Percentiles rank a stretch among this genome's conserved stretches.
phyloP scores from a whole-genome alignment of 139 green algal genomes.

The Eudorina sp. region DNA sequence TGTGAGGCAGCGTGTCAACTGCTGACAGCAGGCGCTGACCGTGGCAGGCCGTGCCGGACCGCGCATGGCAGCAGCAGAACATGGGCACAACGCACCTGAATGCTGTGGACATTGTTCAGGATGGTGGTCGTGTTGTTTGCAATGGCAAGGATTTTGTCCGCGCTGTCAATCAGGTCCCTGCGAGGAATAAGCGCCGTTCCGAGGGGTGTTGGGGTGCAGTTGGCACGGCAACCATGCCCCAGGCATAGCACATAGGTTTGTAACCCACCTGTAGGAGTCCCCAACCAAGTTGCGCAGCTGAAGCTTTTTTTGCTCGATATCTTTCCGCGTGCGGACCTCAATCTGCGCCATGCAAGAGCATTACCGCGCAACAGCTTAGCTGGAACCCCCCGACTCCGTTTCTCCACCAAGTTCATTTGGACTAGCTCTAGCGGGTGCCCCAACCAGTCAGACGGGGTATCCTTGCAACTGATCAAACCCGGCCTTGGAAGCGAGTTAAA shows the following conservation, averaged over 20 bases:
- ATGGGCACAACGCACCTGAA: conserved; percentile 66
- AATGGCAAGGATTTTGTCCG: conserved; percentile 93
- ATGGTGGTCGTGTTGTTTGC: conserved; percentile 73
- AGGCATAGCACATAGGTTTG: not conserved
- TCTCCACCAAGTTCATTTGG: no score
- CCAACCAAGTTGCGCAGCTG: conserved; percentile 91
- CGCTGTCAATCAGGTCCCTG: conserved; percentile 94
- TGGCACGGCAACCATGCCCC: no score
- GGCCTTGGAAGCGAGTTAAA: not conserved
- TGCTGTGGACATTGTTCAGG: conserved; percentile 66
- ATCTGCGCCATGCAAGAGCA: conserved; percentile 71
- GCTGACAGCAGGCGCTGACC: no score
- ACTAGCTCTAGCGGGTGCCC: no score
- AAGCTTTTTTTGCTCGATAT: conserved; percentile 94
- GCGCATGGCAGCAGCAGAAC: no score
- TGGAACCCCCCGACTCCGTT: no score
- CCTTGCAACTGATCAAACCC: no score
- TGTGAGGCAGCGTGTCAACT: no score
- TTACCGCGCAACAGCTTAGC: not conserved
- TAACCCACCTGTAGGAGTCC: conserved; percentile 84
- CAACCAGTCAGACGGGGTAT: no score
- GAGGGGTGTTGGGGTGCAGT: no score
- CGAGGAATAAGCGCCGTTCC: no score
- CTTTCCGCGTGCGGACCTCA: conserved; percentile 77
- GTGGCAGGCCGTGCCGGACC: no score